A percentile compares a stretch with the other conserved stretches of the same genome.
These are phyloP conservation scores for Adansonia madagascariensis DNA, from an alignment of 441 rosid species.

Conservation along the genomic window DNA sequence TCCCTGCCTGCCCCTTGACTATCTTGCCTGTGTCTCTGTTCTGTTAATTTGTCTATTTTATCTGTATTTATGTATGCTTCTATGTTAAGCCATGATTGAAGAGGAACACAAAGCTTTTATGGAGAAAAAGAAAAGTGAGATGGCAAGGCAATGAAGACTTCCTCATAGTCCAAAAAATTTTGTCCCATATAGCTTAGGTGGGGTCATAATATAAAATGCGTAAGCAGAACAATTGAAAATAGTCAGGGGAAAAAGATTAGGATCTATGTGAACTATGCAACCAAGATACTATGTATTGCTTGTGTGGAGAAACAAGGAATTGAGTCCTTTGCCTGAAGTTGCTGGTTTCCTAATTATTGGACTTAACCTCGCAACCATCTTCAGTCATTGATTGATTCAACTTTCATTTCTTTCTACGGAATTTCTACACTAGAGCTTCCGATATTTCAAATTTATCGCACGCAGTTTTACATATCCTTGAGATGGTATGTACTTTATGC, in stretches of 20 bases:
- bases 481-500: neutral
- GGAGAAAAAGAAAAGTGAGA: slow-evolving; percentile 1
- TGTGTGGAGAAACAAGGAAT: slow-evolving; percentile 7
- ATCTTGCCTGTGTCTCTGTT: slow-evolving; percentile 9
- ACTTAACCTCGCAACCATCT: slow-evolving; percentile 10
- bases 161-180: neutral
- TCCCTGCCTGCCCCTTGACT: neutral
- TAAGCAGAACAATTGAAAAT: neutral
- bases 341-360: neutral
- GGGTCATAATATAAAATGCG: neutral
- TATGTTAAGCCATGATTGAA: slow-evolving; percentile 5
- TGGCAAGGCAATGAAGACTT: neutral
- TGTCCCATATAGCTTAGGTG: slow-evolving; percentile 2
- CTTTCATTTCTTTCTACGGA: slow-evolving; percentile 6
- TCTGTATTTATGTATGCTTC: neutral
- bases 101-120: neutral
- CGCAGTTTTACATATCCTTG: slow-evolving; percentile 4
- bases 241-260: neutral
- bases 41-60: slow-evolving; percentile 11
- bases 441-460: slow-evolving; percentile 7
- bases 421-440: slow-evolving; percentile 5
- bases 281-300: neutral
- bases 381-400: slow-evolving; percentile 6
- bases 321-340: neutral
- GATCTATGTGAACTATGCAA: neutral